A percentile compares a stretch with the other conserved stretches of the same genome.
Evolutionary conservation across 805 yeast species (phyloP).

Genomic region (Teunomyces atbi): DNA sequence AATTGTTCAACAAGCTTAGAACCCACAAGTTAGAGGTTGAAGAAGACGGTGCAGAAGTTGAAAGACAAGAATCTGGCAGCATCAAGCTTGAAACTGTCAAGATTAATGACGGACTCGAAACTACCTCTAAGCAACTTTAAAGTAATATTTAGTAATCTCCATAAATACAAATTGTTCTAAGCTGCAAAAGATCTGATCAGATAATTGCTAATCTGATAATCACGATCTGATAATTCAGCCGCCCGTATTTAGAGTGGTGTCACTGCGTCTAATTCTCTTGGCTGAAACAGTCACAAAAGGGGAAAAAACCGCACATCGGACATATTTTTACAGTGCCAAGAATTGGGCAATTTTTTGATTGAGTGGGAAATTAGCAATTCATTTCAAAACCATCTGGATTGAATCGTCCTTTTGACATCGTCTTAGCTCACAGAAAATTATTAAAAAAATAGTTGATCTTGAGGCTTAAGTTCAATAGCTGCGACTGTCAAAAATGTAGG

Average conservation of each 20-base stretch:
- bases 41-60: neutral
- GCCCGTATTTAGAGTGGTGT: neutral
- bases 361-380: neutral
- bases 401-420: neutral
- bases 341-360: neutral
- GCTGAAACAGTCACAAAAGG: neutral
- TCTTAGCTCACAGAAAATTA: neutral
- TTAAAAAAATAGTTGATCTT: neutral
- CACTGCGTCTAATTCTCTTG: neutral
- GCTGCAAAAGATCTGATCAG: neutral
- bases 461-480: neutral
- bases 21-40: neutral
- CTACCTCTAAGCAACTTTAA: neutral
- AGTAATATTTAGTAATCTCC: neutral
- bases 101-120: constrained; percentile 1
- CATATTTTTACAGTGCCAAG: constrained; percentile 3
- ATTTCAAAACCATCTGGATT: neutral
- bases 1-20: constrained; percentile 31
- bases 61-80: constrained; percentile 3
- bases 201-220: constrained; percentile 1
- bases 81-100: constrained; percentile 2
- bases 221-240: neutral
- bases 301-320: neutral
- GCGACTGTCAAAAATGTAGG: neutral
- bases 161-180: neutral